phyloP scores from a whole-genome alignment of 306 rosid species.

The Rosa lucieae region DNA sequence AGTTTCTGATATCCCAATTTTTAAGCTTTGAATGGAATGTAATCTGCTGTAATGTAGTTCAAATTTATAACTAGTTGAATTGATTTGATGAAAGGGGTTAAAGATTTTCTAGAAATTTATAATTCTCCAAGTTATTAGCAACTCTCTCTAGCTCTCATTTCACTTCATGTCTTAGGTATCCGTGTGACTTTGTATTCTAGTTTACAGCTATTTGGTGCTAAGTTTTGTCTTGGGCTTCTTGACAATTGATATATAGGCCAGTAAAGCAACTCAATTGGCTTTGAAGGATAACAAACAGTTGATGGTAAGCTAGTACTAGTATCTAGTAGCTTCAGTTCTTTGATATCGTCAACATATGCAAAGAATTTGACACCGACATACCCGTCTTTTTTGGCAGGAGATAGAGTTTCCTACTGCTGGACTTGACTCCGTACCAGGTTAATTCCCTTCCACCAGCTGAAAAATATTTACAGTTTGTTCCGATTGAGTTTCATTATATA shows the following conservation, averaged over 20 bases:
- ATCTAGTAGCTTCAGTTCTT: constrained; percentile 14
- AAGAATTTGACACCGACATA: constrained; percentile 30
- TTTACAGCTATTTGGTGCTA: constrained; percentile 12
- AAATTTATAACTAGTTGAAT: not conserved
- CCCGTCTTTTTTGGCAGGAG: constrained; percentile 58
- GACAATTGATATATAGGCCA: constrained; percentile 52
- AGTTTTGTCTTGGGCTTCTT: constrained; percentile 21
- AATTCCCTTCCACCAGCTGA: constrained; percentile 19
- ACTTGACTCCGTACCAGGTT: constrained; percentile 93
- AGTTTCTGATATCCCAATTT: not conserved
- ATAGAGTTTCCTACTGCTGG: constrained; percentile 98
- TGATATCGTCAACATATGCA: constrained; percentile 22
- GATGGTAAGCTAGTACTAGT: constrained; percentile 58
- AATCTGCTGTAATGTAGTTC: not conserved
- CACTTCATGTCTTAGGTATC: not conserved
- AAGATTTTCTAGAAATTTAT: not conserved
- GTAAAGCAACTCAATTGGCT: constrained; percentile 73
- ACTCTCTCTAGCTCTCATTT: not conserved
- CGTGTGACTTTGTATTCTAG: constrained; percentile 7
- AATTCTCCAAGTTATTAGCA: not conserved
- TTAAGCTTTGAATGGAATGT: not conserved
- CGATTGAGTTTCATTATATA: no score
- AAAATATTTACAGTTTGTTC: not conserved
- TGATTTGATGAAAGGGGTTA: not conserved
- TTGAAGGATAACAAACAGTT: constrained; percentile 66